Evolutionary conservation across 306 rosid genomes (phyloP), one percentile per base, ranked within the genome.

Genomic region (Dryas drummondii): DNA sequence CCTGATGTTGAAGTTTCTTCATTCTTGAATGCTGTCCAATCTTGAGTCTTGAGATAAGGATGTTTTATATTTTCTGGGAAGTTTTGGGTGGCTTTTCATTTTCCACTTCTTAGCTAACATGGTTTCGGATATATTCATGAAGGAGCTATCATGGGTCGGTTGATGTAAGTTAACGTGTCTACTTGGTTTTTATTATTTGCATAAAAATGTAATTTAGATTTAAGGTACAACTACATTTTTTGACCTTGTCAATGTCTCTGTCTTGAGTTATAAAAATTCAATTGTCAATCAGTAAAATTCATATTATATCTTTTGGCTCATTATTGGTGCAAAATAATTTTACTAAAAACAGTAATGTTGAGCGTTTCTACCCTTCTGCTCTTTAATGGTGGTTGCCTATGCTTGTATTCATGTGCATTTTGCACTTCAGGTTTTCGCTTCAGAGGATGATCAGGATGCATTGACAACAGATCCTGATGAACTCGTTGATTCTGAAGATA

Each of bases 381-480:
- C 67, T 56, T 74, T 70, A 72, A 52, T 84, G 82, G 81, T 76
- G 80, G 66, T 68, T 76, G 76, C 57, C 48, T 57, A 16, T 81
- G 71, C 75, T 54, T 61, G 53, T 82, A 59, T 63, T 85, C 40
- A 73, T 55, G 42, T 59, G 40, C 64, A 37, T 12, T 22, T 53
- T 85, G 48, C 60, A 70, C 78, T 10, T 73, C 77, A 96, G 99
- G 97, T 96, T 82, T 90, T 92, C 63, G 99, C 99, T 58, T 92
- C 96, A 42, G 98, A 96, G 76, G 97, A 92, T 75, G 98, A 96
- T 78, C 99, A 90, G 76, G 98, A 96, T 89, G 99, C 96, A 58
- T 84, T 96, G 89, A 90, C 99, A 68, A 96, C 98, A 57, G 99
- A 96, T 86, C 99, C 99, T 48, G 98, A 96, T 77, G 99, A 92